Base-by-base conservation (phyloP, 2,329 filamentous ascomycete genomes). In the Xylariaceae sp. region DNA sequence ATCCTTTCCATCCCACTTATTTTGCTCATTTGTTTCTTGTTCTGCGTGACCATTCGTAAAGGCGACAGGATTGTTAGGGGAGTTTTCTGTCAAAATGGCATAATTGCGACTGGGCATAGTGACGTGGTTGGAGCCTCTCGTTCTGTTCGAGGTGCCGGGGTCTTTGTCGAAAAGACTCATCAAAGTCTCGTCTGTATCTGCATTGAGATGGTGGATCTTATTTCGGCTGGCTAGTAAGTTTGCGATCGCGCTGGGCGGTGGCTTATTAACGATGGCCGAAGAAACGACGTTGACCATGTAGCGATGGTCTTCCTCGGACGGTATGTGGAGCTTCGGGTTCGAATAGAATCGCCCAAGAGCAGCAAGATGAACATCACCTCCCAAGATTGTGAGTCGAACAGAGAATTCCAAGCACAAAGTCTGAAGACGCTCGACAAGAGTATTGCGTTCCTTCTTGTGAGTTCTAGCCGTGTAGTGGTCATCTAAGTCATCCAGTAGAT, bases 251-350 rank as follows among this genome's bases (percentile, higher is more conserved):
- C 86, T 83, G 1, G 92, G 90, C 12, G 91, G 90, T 2, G 94
- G 94, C 60, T 92, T 92, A 67, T 99, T 96, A 58, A 95, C 91
- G 62, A 99, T 97, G 31, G 91, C 91, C 1, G 91, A 96, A 6
- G 90, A 95, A 46, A 97, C 80, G 17, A 99, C 80, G 63, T 99
- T 99, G 44, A 86, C 87, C 83, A 99, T 97, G 69, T 97, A 97
- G 48, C 94, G 83, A 66, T 90, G 87, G 68, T 99, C 94, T 51
- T 85, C 79, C 64, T 92, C 87, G 48, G 85, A 86, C 1, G 89
- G 79, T 32, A 96, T 79, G 46, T 85, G 78, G 40, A 94, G 77
- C 59, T 85, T 85, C 7, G 90, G 89, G 62, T 94, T 94, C 14
- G 89, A 91, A 74, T 95, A 96, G 75, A 99, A 97, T 53, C 94